Evolutionary conservation across 257 asterid genomes (phyloP).

Genomic region (Cordia subcordata): DNA sequence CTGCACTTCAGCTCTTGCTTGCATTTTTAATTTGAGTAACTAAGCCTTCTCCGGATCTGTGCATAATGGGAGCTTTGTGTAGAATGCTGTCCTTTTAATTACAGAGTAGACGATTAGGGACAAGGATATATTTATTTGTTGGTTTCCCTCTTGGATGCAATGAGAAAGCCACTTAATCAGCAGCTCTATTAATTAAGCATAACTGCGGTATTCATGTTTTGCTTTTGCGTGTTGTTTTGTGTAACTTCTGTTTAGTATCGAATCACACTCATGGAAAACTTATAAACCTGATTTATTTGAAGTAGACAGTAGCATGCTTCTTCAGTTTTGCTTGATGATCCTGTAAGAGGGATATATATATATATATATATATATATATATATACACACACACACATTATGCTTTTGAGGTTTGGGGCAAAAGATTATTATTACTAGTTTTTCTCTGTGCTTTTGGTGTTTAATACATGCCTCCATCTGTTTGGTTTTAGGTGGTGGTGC

Average conservation of each 20-base stretch:
- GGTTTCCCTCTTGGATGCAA: no score
- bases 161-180: no score
- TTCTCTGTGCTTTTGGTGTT: not conserved
- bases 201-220: no score
- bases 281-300: not conserved
- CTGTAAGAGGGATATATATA: not conserved
- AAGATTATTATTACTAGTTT: not conserved
- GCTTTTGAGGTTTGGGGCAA: not conserved
- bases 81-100: no score
- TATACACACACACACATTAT: not conserved
- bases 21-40: no score
- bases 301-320: not conserved
- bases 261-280: not conserved
- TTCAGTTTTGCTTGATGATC: not conserved
- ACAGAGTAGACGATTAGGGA: no score
- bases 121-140: no score
- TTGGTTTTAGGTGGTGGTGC: constrained; percentile 67
- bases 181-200: no score
- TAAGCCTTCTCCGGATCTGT: no score
- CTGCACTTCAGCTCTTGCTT: no score
- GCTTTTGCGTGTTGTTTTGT: not conserved
- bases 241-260: not conserved
- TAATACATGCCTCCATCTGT: constrained; percentile 2
- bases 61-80: no score
- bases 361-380: no score